A percentile compares a stretch with the other conserved stretches of the same genome.
Conservation (phyloP, 1,139 yeast genomes). For the Kodamaea sp. region DNA sequence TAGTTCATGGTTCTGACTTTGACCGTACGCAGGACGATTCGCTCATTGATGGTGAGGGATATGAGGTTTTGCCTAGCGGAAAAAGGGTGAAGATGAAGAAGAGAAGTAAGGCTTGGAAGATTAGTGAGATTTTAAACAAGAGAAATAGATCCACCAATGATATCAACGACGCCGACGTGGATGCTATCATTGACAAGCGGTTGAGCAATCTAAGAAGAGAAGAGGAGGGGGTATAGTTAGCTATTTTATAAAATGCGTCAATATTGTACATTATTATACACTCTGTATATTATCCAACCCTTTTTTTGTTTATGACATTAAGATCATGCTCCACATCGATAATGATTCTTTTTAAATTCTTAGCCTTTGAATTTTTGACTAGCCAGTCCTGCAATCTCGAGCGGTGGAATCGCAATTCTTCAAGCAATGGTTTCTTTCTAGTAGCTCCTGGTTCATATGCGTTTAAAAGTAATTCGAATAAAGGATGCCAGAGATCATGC, state of each 20-base stretch:
- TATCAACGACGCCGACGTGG: slow-evolving; percentile 52
- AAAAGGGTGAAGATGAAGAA: slow-evolving; percentile 50
- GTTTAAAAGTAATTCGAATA: slow-evolving; percentile 68
- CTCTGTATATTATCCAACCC: slow-evolving; percentile 1
- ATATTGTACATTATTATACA: neutral
- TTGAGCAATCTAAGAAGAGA: slow-evolving; percentile 31
- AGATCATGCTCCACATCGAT: slow-evolving; percentile 25
- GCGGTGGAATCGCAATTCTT: slow-evolving; percentile 39
- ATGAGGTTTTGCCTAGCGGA: slow-evolving; percentile 72
- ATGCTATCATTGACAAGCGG: slow-evolving; percentile 59
- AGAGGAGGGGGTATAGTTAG: slow-evolving; percentile 10
- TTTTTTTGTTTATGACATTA: slow-evolving; percentile 16
- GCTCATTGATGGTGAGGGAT: slow-evolving; percentile 32
- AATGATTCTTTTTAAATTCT: slow-evolving; percentile 20
- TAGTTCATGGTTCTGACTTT: slow-evolving; percentile 26
- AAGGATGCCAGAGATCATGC: slow-evolving; percentile 64
- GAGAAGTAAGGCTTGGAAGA: slow-evolving; percentile 22
- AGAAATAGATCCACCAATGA: slow-evolving; percentile 11
- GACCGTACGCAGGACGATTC: too few relatives aligned
- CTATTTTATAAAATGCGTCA: neutral
- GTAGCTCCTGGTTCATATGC: slow-evolving; percentile 34
- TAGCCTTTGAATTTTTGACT: slow-evolving; percentile 22
- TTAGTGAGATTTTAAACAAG: slow-evolving; percentile 16
- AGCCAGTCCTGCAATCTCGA: slow-evolving; percentile 47
- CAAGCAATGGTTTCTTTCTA: slow-evolving; percentile 40